phyloP scores from a whole-genome alignment of 352 stramenopile genomes.

The Vaucheria bursata region DNA sequence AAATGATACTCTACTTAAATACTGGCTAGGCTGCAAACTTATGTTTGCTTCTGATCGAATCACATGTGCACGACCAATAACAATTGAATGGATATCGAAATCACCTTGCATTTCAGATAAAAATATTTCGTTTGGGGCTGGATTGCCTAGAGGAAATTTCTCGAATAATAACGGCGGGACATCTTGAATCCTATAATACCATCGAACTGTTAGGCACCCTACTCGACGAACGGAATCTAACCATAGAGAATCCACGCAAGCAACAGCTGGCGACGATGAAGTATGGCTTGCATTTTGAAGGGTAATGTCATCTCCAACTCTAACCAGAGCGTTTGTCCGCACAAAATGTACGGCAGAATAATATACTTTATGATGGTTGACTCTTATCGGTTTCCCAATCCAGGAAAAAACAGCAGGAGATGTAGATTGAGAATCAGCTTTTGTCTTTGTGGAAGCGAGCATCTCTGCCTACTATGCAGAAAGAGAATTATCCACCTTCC shows the following conservation, averaged over 20 bases:
- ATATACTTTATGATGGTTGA: background rate
- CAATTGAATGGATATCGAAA: background rate
- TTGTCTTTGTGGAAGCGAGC: too few relatives aligned
- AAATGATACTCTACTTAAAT: background rate
- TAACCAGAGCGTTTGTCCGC: background rate
- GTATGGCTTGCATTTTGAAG: background rate
- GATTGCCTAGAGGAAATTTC: background rate
- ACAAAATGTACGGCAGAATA: background rate
- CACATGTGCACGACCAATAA: slow-evolving; percentile 1
- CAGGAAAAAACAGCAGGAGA: too few relatives aligned
- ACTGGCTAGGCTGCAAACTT: background rate
- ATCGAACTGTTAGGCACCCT: slow-evolving; percentile 11
- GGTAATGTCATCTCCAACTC: background rate
- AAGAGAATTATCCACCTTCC: too few relatives aligned
- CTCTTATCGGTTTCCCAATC: background rate
- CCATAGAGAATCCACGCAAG: slow-evolving; percentile 3
- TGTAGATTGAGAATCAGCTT: too few relatives aligned
- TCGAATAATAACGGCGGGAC: background rate
- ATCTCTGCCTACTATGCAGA: too few relatives aligned
- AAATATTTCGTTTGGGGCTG: slow-evolving; percentile 3
- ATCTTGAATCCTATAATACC: slow-evolving; percentile 10
- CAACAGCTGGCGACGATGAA: background rate
- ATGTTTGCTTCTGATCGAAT: background rate
- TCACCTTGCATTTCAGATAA: background rate
- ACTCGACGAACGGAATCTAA: background rate